Evolutionary conservation across 2,329 filamentous ascomycete genomes (phyloP).

Genomic region (Lecanosticta acicola): DNA sequence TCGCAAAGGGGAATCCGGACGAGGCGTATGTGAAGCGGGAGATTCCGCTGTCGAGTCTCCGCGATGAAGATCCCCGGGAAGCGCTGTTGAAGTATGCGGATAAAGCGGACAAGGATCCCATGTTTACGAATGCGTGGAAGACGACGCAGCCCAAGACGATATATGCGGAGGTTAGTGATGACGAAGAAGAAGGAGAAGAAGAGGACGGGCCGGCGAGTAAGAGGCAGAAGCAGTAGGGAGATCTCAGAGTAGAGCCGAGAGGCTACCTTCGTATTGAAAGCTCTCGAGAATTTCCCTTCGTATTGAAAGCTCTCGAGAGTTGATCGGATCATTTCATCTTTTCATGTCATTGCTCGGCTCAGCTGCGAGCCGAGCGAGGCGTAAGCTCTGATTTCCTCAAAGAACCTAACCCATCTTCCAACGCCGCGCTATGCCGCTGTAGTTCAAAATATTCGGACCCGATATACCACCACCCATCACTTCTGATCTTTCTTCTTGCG

Average conservation of each 20-base stretch:
- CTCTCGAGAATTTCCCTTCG: too few species aligned
- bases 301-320: too few species aligned
- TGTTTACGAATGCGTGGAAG: slow-evolving; percentile 92
- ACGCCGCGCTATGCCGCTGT: slow-evolving; percentile 3
- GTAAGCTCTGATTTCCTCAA: background rate
- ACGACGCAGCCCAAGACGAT: slow-evolving; percentile 87
- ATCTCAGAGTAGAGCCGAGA: too few species aligned
- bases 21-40: slow-evolving; percentile 81
- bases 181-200: slow-evolving; percentile 67
- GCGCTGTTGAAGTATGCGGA: slow-evolving; percentile 93
- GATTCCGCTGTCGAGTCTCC: slow-evolving; percentile 84
- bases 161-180: slow-evolving; percentile 83
- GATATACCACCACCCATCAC: too few species aligned
- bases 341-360: background rate
- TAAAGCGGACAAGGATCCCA: slow-evolving; percentile 82
- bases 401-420: slow-evolving; percentile 2
- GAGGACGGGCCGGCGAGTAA: slow-evolving; percentile 64
- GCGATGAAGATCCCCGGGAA: slow-evolving; percentile 92
- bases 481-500: slow-evolving; percentile 61
- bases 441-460: background rate
- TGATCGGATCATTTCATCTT: background rate
- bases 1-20: slow-evolving; percentile 84
- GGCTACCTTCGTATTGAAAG: too few species aligned
- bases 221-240: slow-evolving; percentile 19
- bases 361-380: background rate